Evolutionary conservation across 2,329 filamentous ascomycete species (phyloP), one percentile per base, ranked within the genome.

Genomic region (Pseudopithomyces maydicus): DNA sequence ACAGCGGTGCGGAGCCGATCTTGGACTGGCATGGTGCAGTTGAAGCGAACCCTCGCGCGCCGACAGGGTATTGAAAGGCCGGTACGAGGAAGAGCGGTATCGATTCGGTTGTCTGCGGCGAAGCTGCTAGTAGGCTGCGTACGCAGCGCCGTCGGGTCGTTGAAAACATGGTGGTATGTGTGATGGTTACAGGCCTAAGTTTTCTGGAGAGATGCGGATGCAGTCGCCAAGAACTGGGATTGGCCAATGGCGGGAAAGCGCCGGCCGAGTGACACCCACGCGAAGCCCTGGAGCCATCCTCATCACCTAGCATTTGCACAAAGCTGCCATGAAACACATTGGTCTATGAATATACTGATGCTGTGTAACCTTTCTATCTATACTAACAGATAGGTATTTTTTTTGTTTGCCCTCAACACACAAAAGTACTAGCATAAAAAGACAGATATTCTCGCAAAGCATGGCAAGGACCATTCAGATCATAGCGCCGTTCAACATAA

Each of bases 1-100:
- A 76, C 46, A 78, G 68, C 45, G 75, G 73, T 58, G 90, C 90
- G 67, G 87, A 85, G 67, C 95, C 95, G 61, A 99, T 89, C 82
- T 97, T 95, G 43, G 94, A 97, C 56, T 82, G 79, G 66, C 83
- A 82, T 72, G 79, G 77, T 52, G 86, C 74, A 42, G 91, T 89
- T 41, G 87, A 88, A 55, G 90, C 93, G 81, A 97, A 97, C 61
- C 79, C 78, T 71, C 84, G 81, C 45, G 71, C 60, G 63, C 76
- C 69, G 54, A 64, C 62, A 6, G 76, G 53, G 64, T 77, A 62
- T 70, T 85, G 86, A 78, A 92, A 88, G 46, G 88, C 87, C 12
- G 90, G 90, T 14, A 91, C 80, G 47, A 94, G 87, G 74, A 93
- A 92, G 23, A 84, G 78, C 29, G 90, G 90, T 45, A 92, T 79